A percentile compares a stretch with the other conserved stretches of the same genome.
These are phyloP conservation scores for Aspergillus spinulosporus DNA, from an alignment of 2,329 filamentous ascomycete genomes.

Conservation along the genomic window DNA sequence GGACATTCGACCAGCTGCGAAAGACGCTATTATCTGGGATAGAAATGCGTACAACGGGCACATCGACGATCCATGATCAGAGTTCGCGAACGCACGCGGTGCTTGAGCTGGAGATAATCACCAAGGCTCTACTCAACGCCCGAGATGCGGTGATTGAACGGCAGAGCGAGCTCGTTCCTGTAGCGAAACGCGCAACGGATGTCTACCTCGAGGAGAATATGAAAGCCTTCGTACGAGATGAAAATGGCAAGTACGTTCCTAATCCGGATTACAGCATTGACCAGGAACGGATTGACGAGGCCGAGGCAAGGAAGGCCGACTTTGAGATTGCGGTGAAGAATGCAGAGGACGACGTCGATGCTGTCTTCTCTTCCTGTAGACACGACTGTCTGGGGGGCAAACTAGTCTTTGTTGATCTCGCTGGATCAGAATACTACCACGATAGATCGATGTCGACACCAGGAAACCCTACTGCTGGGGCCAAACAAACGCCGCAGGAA, in stretches of 20 bases:
- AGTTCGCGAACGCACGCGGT: slow-evolving; percentile 50
- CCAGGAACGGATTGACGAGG: slow-evolving; percentile 43
- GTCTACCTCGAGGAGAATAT: slow-evolving; percentile 43
- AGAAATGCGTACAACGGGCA: slow-evolving; percentile 34
- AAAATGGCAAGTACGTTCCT: slow-evolving; percentile 35
- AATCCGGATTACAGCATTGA: slow-evolving; percentile 40
- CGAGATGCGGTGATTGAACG: slow-evolving; percentile 42
- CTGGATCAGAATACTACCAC: slow-evolving; percentile 47
- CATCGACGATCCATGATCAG: slow-evolving; percentile 46
- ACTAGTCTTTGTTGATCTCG: slow-evolving; percentile 50
- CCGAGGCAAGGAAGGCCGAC: slow-evolving; percentile 40
- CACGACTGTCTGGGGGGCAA: slow-evolving; percentile 42
- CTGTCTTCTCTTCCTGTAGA: slow-evolving; percentile 25
- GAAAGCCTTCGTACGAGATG: slow-evolving; percentile 29
- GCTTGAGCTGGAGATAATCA: slow-evolving; percentile 47
- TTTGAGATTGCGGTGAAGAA: slow-evolving; percentile 36
- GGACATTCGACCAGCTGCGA: slow-evolving; percentile 37
- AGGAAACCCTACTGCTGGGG: background rate
- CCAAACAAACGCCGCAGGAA: slow-evolving; percentile 41
- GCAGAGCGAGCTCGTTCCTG: slow-evolving; percentile 48
- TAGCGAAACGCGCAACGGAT: slow-evolving; percentile 46
- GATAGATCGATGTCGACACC: slow-evolving; percentile 22
- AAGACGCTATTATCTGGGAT: slow-evolving; percentile 33
- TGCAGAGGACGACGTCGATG: slow-evolving; percentile 36
- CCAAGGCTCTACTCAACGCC: slow-evolving; percentile 35